These are phyloP conservation scores for Boeremia lycopersici DNA, from an alignment of 2,329 filamentous ascomycete genomes.

Conservation along the genomic window DNA sequence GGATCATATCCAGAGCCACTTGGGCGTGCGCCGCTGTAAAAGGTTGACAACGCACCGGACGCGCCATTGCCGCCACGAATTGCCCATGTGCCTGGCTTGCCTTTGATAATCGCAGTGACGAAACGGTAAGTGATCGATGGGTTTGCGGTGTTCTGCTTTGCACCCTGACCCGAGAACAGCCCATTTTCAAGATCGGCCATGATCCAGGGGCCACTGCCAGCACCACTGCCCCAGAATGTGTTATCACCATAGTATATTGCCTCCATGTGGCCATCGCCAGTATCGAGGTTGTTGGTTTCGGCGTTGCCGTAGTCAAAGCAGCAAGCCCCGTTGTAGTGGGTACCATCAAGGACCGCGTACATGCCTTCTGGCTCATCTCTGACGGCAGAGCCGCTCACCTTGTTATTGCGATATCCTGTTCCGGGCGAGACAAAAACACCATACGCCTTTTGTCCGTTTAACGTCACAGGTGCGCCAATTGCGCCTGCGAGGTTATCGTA, in stretches of 20 bases:
- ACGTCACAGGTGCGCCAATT: conserved; percentile 64
- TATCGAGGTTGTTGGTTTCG: conserved; percentile 49
- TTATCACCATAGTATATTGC: conserved; percentile 68
- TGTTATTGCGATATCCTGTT: conserved; percentile 68
- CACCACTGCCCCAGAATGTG: conserved; percentile 62
- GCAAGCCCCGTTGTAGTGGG: conserved; percentile 63
- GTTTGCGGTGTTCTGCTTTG: conserved; percentile 57
- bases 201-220: conserved; percentile 68
- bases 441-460: conserved; percentile 67
- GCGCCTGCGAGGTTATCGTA: conserved; percentile 66
- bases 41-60: conserved; percentile 62
- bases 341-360: conserved; percentile 66
- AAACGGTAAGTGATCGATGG: conserved; percentile 63
- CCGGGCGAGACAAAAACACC: conserved; percentile 67
- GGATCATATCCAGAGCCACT: conserved; percentile 60
- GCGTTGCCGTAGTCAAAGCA: conserved; percentile 57
- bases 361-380: conserved; percentile 64
- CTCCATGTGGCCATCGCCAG: conserved; percentile 71
- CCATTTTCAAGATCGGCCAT: conserved; percentile 74
- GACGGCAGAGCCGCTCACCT: conserved; percentile 58
- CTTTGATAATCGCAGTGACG: conserved; percentile 64
- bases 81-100: conserved; percentile 62
- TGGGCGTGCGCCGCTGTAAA: conserved; percentile 64
- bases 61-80: conserved; percentile 64
- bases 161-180: conserved; percentile 62